Conservation (phyloP, 2,329 filamentous ascomycete genomes). For the Leptographium radiaticola region DNA sequence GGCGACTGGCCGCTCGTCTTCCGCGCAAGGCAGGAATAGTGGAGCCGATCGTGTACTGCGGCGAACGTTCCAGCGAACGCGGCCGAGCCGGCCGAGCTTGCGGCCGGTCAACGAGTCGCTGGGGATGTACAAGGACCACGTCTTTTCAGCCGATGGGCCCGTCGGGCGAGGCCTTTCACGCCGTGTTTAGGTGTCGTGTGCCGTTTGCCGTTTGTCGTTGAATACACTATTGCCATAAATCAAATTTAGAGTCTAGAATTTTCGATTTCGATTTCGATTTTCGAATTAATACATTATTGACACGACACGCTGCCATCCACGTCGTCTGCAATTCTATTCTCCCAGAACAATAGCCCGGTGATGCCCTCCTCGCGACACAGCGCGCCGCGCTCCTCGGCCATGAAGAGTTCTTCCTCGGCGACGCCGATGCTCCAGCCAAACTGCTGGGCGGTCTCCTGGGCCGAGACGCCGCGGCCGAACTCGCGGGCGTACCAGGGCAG, state of each 20-base stretch:
- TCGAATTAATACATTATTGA: no score
- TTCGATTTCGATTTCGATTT: no score
- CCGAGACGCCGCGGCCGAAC: constrained; percentile 78
- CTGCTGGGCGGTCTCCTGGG: constrained; percentile 73
- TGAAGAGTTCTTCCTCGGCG: constrained; percentile 86
- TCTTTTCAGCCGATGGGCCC: constrained; percentile 70
- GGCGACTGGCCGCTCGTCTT: no score
- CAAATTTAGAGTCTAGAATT: no score
- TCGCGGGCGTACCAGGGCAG: constrained; percentile 57
- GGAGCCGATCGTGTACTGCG: no score
- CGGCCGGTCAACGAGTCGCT: constrained; percentile 74
- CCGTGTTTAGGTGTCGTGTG: constrained; percentile 35
- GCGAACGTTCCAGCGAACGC: no score
- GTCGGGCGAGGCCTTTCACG: constrained; percentile 30
- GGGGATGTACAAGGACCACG: constrained; percentile 80
- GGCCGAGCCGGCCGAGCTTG: no score
- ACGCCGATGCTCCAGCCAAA: constrained; percentile 98
- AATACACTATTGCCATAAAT: no score
- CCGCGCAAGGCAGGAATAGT: no score
- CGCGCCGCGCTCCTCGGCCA: constrained; percentile 84
- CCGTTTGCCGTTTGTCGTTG: no score
- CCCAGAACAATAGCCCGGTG: constrained; percentile 87
- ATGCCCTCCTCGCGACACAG: constrained; percentile 86
- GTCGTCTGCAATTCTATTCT: constrained; percentile 51
- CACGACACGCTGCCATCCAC: constrained; percentile 29